Percentiles rank a stretch among this genome's conserved stretches.
phyloP scores from a whole-genome alignment of 352 stramenopile species.

The Phytophthora fragariae region DNA sequence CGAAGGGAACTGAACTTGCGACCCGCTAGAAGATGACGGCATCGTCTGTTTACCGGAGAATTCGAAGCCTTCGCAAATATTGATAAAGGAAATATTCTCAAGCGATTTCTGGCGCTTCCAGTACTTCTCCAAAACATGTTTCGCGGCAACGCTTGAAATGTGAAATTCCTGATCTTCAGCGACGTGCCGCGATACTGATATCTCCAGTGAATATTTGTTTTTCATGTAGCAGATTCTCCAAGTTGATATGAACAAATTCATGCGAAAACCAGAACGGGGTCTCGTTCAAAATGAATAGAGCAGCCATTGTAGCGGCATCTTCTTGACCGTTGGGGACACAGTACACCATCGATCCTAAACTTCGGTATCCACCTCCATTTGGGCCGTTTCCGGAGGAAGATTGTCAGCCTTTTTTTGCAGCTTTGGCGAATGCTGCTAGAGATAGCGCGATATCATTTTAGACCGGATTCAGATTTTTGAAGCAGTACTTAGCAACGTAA shows the following conservation, averaged over 20 bases:
- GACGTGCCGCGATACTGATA: too few species aligned
- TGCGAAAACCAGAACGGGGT: constrained; percentile 35
- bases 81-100: too few species aligned
- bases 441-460: constrained; percentile 29
- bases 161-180: too few species aligned
- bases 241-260: constrained; percentile 13
- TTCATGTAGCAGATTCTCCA: not conserved
- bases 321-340: constrained; percentile 24
- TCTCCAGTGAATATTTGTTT: too few species aligned
- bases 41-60: too few species aligned
- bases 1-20: not conserved
- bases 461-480: constrained; percentile 35
- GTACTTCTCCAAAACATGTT: too few species aligned
- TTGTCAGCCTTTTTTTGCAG: not conserved
- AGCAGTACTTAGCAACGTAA: constrained; percentile 43
- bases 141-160: too few species aligned
- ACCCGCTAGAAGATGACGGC: too few species aligned
- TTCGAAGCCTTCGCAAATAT: too few species aligned
- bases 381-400: constrained; percentile 13
- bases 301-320: constrained; percentile 24
- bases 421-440: constrained; percentile 24
- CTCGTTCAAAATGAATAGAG: constrained; percentile 20
- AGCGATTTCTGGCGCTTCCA: too few species aligned
- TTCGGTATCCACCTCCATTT: constrained; percentile 15
- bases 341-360: constrained; percentile 31